A percentile compares a stretch with the other conserved stretches of the same genome.
Evolutionary conservation across 2,329 filamentous ascomycete species (phyloP).

Genomic region (Trichoderma pleuroti): DNA sequence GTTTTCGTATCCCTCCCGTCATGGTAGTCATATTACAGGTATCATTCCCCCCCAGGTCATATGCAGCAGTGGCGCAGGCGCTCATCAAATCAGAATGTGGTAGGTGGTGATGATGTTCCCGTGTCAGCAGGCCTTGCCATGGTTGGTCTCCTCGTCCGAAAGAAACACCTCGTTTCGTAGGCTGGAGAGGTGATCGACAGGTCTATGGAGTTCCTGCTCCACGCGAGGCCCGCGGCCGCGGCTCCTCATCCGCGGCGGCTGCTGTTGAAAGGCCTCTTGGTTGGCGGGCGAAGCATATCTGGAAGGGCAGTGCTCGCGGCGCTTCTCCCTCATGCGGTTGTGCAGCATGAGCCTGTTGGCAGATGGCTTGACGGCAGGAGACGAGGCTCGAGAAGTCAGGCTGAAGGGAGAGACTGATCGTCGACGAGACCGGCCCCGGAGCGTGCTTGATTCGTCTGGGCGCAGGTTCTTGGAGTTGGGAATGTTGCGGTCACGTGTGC

Average conservation of each 20-base stretch:
- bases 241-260: constrained; percentile 39
- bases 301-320: constrained; percentile 45
- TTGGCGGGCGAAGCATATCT: constrained; percentile 36
- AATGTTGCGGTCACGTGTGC: constrained; percentile 40
- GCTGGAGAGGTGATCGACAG: constrained; percentile 31
- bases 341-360: constrained; percentile 41
- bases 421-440: constrained; percentile 40
- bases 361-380: constrained; percentile 38
- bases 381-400: constrained; percentile 33
- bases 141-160: constrained; percentile 19
- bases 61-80: background rate
- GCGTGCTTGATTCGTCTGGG: constrained; percentile 41
- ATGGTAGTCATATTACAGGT: constrained; percentile 8
- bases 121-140: constrained; percentile 3
- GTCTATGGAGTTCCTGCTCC: constrained; percentile 30
- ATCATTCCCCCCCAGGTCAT: background rate
- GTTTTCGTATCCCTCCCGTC: background rate
- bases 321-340: constrained; percentile 38
- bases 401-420: constrained; percentile 38
- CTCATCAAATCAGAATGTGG: background rate
- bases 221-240: constrained; percentile 35
- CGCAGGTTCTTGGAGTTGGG: constrained; percentile 34
- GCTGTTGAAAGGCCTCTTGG: constrained; percentile 33
- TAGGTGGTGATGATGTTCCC: background rate
- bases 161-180: constrained; percentile 36